These are phyloP conservation scores for Trypanosoma mega DNA, from an alignment of 208 protist species.

Conservation along the genomic window DNA sequence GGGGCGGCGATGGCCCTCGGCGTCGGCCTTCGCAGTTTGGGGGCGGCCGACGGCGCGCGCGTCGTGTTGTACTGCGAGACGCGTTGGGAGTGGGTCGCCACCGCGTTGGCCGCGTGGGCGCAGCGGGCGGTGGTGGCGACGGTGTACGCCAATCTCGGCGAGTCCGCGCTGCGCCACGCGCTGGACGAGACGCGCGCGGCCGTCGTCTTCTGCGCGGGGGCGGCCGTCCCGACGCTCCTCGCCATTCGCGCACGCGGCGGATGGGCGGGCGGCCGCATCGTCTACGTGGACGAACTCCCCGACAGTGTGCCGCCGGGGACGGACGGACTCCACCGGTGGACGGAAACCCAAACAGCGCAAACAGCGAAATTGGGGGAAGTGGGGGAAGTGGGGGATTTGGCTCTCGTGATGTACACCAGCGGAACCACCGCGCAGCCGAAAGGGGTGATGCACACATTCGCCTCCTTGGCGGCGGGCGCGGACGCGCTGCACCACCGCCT, in stretches of 20 bases:
- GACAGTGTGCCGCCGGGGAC: too few species aligned
- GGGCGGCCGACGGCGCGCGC: conserved; percentile 35
- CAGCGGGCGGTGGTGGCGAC: conserved; percentile 64
- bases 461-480: conserved; percentile 51
- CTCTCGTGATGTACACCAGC: conserved; percentile 91
- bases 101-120: conserved; percentile 63
- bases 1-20: conserved; percentile 45
- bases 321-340: conserved; percentile 57
- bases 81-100: conserved; percentile 79
- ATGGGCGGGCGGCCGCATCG: conserved; percentile 31
- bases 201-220: conserved; percentile 67
- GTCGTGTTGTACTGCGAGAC: conserved; percentile 80
- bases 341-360: conserved; percentile 40
- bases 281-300: conserved; percentile 75
- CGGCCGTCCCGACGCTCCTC: conserved; percentile 50
- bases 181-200: conserved; percentile 60
- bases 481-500: conserved; percentile 48
- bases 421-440: conserved; percentile 90
- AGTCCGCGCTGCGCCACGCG: conserved; percentile 73
- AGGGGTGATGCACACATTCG: conserved; percentile 84
- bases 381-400: conserved; percentile 32
- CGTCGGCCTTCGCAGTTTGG: conserved; percentile 50
- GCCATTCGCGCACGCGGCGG: conserved; percentile 33
- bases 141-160: conserved; percentile 86
- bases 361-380: conserved; percentile 42